Conservation (phyloP, 2,329 filamentous ascomycete genomes). For the Stachybotrys chlorohalonatus region DNA sequence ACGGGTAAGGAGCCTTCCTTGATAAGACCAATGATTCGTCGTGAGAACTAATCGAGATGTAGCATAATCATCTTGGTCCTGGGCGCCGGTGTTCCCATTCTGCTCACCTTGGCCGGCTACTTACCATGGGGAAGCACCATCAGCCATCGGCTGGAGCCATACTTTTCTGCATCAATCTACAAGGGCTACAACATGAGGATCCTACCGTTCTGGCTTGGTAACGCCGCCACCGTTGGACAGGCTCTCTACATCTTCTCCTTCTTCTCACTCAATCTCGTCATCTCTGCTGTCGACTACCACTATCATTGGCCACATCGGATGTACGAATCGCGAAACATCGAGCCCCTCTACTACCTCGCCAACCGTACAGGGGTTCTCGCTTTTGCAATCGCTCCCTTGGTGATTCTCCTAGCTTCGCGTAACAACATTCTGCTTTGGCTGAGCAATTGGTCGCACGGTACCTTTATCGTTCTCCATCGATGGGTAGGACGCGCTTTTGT, state of each 20-base stretch:
- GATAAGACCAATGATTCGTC: neutral
- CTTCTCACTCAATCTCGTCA: conserved; percentile 20
- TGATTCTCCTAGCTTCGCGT: conserved; percentile 30
- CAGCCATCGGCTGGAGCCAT: neutral
- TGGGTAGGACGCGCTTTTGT: conserved; percentile 32
- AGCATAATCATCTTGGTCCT: neutral
- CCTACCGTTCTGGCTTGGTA: neutral
- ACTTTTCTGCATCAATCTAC: neutral
- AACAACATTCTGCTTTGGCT: conserved; percentile 35
- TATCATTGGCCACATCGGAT: conserved; percentile 15
- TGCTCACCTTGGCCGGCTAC: neutral
- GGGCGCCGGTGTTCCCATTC: neutral
- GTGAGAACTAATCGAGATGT: neutral
- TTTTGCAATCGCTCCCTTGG: conserved; percentile 26
- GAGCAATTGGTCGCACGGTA: conserved; percentile 36
- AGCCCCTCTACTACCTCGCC: conserved; percentile 21
- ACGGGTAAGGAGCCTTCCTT: neutral
- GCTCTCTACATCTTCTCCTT: neutral
- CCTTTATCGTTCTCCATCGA: conserved; percentile 36
- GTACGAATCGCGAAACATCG: conserved; percentile 9
- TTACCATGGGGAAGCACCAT: neutral
- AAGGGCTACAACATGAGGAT: neutral
- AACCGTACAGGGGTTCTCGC: conserved; percentile 28
- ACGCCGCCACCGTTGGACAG: neutral
- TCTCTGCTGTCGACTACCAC: conserved; percentile 17